Evolutionary conservation across 2,329 filamentous ascomycete genomes (phyloP).

Genomic region (Fonsecaea pugnacius): DNA sequence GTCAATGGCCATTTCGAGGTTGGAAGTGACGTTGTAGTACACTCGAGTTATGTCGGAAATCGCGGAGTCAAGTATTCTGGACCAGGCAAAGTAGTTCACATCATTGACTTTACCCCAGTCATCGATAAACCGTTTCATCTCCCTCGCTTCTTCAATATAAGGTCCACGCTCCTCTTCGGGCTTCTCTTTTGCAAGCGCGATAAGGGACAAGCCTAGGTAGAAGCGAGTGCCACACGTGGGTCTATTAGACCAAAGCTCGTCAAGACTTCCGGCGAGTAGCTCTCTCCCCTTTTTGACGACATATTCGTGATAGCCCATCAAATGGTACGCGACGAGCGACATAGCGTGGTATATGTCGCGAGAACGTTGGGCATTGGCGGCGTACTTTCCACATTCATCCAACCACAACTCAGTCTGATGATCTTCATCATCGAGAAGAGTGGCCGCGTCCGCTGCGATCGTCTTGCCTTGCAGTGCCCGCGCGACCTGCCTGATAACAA

Average conservation of each 20-base stretch:
- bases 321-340: conserved; percentile 52
- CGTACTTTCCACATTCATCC: conserved; percentile 49
- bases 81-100: conserved; percentile 64
- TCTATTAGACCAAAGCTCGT: conserved; percentile 53
- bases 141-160: conserved; percentile 54
- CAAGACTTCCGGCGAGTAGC: conserved; percentile 47
- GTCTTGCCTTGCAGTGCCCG: conserved; percentile 68
- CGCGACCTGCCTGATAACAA: conserved; percentile 58
- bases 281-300: conserved; percentile 49
- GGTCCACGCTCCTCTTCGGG: conserved; percentile 51
- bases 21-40: conserved; percentile 52
- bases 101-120: conserved; percentile 58
- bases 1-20: conserved; percentile 63
- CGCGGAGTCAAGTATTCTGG: conserved; percentile 60
- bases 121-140: conserved; percentile 59
- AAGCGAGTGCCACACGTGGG: conserved; percentile 51
- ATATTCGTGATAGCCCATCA: conserved; percentile 52
- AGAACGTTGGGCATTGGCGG: conserved; percentile 57
- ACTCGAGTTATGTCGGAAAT: conserved; percentile 56
- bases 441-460: conserved; percentile 49
- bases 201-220: conserved; percentile 50
- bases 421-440: conserved; percentile 59
- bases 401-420: conserved; percentile 59
- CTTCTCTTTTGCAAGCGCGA: conserved; percentile 51
- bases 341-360: conserved; percentile 61